A percentile compares a stretch with the other conserved stretches of the same genome.
phyloP scores from a whole-genome alignment of 2,329 filamentous ascomycete genomes.

The Grosmannia serpens region DNA sequence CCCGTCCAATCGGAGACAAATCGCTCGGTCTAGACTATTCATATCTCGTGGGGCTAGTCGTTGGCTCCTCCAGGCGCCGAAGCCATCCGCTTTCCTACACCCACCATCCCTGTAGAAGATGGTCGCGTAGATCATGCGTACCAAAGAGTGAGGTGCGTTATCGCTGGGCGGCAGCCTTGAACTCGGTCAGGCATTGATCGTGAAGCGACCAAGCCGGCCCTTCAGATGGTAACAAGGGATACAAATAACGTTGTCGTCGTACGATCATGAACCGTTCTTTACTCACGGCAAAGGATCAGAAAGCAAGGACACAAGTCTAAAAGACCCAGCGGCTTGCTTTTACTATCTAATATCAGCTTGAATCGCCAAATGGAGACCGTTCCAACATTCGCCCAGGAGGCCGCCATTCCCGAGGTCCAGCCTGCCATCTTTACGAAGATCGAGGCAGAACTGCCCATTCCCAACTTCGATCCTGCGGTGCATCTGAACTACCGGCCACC shows the following conservation, averaged over 20 bases:
- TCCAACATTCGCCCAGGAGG: slow-evolving; percentile 5
- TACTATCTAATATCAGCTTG: no score
- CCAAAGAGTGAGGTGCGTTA: neutral
- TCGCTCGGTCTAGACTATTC: slow-evolving; percentile 6
- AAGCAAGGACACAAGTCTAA: neutral
- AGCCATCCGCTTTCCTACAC: neutral
- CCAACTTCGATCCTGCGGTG: slow-evolving; percentile 10
- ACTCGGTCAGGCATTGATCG: neutral
- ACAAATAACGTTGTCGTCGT: neutral
- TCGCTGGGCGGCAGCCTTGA: neutral
- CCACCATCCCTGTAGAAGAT: neutral
- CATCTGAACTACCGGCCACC: slow-evolving; percentile 10
- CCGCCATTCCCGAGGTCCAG: slow-evolving; percentile 3
- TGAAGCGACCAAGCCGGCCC: neutral
- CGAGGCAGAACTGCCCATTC: slow-evolving; percentile 1
- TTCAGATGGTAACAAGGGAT: neutral
- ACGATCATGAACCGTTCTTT: neutral
- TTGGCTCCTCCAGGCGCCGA: neutral
- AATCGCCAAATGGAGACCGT: slow-evolving; percentile 3
- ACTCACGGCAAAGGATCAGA: neutral
- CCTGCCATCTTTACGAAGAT: slow-evolving; percentile 6
- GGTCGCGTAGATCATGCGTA: neutral
- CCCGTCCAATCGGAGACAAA: slow-evolving; percentile 6
- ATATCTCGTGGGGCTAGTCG: slow-evolving; percentile 1
- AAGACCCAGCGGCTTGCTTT: neutral